Base-by-base conservation (phyloP, 768 basidiomycete species). In the Tephrocybe sp. region DNA sequence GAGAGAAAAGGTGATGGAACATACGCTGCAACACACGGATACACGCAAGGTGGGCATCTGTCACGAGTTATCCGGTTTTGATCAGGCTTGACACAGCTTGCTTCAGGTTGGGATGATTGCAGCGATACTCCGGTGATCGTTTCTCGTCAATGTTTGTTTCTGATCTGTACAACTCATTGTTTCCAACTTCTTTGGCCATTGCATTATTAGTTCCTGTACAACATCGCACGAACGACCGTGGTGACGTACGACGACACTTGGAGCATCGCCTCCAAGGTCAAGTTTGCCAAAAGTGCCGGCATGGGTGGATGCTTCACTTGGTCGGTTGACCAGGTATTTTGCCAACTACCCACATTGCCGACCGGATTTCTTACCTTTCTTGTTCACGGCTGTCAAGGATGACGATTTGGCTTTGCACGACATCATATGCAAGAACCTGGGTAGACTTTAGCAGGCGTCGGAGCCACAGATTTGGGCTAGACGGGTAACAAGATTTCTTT, bases 181-280 rank as follows among this genome's bases (percentile, higher is more conserved):
- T n/a, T n/a, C n/a, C 33, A 10, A 34, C 33, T n/a, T 34, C 4
- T 34, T n/a, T n/a, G n/a, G n/a, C n/a, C n/a, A n/a, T n/a, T n/a
- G n/a, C 11, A 15, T n/a, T 15, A 15, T 7, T 34, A 69, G 71
- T 80, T 69, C 61, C 55, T 79, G 10, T 80, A 65, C 61, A 68
- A 75, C 47, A 66, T 65, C 3, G 56, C 65, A 8, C 69, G 69
- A 46, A 65, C 63, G 33, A 78, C 77, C 9, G 79, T 87, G 41
- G 76, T 88, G 44, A 85, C 82, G 0, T 89, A 84, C 63, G 85
- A 89, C 59, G 85, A 76, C 52, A 70, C 73, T 12, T 68, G 52
- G 45, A 73, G 70, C 42, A 60, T 75, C 21, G 69, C 61, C 8
- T 59, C 79, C 66, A 88, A 88, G 61, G 80, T 77, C 3, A 67